Evolutionary conservation across 768 basidiomycete species (phyloP), one percentile per base, ranked within the genome.

Genomic region (Kwoniella sp.): DNA sequence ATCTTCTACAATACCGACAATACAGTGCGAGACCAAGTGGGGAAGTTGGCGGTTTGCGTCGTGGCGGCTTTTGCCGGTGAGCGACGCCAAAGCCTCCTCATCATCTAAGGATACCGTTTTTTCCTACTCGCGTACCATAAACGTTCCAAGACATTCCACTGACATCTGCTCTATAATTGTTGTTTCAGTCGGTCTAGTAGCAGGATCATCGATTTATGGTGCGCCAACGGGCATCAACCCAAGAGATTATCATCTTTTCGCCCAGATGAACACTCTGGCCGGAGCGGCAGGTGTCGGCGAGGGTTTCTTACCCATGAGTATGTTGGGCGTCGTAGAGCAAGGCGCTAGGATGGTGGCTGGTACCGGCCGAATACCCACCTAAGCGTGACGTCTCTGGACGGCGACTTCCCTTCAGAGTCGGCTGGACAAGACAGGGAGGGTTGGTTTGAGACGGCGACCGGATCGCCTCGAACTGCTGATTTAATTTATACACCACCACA

Each of bases 231-330:
- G 70, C 21, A 67, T 74, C 29, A 55, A 72, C 57, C 52, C 72
- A 15, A 24, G 75, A 17, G 74, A 76, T 54, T 64, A 64, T 40
- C 69, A 70, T n/a, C 61, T 77, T 12, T 77, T 72, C 50, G 36
- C 47, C 9, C 58, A 65, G 56, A 74, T 77, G 75, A 77, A 77
- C 48, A 70, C 59, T 9, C 58, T 77, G 13, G 75, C 75, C n/a
- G 49, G 61, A 4, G 67, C 61, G 6, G 51, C 63, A 6, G 75
- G 75, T 9, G 69, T 55, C 0, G 75, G 75, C 1, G 75, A 77
- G 57, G 75, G 75, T 0, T 72, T 77, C 55, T 33, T 72, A 40
- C 72, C 72, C 9, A 63, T 64, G 36, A 67, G 68, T 17, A 54
- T 72, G 36, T 48, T 68, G 17, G 61, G 64, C 21, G 53, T 68